Percentiles rank a stretch among this genome's conserved stretches.
Evolutionary conservation across 2,329 filamentous ascomycete species (phyloP).

Genomic region (Coniella lustricola): DNA sequence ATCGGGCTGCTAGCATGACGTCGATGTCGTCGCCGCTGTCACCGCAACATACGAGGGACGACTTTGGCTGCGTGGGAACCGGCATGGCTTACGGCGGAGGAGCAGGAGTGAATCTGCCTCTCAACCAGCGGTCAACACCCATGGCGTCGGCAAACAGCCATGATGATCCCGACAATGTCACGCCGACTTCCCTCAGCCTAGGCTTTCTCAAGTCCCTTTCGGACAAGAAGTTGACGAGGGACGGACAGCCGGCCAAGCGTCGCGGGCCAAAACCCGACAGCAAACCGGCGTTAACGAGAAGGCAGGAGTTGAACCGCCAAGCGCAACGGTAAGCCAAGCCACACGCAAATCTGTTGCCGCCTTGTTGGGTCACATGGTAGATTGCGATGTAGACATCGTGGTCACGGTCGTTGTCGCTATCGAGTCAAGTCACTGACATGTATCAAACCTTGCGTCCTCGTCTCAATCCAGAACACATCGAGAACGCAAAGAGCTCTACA

Average conservation of each 20-base stretch:
- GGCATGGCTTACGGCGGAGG: constrained; percentile 14
- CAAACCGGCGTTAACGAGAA: constrained; percentile 84
- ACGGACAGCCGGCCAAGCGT: constrained; percentile 80
- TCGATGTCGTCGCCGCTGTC: constrained; percentile 8
- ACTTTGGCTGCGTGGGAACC: constrained; percentile 9
- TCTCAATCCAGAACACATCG: constrained; percentile 69
- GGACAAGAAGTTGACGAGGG: constrained; percentile 74
- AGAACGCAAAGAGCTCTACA: constrained; percentile 93
- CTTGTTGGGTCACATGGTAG: too few relatives aligned
- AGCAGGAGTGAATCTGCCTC: too few relatives aligned
- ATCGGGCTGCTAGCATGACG: constrained; percentile 2
- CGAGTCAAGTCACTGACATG: constrained; percentile 3
- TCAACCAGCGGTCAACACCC: too few relatives aligned
- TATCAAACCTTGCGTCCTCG: constrained; percentile 12
- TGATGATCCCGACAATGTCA: constrained; percentile 19
- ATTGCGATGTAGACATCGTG: too few relatives aligned
- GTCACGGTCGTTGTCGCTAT: too few relatives aligned
- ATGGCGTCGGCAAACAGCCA: background rate
- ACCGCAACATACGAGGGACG: constrained; percentile 11
- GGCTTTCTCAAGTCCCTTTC: constrained; percentile 59
- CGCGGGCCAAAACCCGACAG: constrained; percentile 94
- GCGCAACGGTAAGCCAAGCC: constrained; percentile 68
- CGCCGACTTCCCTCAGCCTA: constrained; percentile 39
- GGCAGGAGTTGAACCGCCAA: constrained; percentile 91
- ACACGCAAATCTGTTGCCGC: background rate